Conservation (phyloP, 148 eudicot genomes). For the Rhododendron molle region DNA sequence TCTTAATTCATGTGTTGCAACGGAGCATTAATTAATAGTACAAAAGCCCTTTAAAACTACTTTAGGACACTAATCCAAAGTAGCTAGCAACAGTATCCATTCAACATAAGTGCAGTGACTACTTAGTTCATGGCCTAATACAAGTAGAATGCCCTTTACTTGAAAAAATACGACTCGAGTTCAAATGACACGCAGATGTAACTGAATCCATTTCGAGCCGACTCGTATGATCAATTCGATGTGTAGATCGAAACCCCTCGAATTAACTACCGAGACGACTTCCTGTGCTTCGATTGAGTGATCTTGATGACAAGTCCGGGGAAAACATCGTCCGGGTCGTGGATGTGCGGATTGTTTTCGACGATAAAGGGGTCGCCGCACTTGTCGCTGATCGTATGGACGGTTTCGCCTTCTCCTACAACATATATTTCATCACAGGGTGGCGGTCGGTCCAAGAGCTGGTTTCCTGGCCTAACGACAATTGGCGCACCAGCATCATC, state of each 20-base stretch:
- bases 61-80: background rate
- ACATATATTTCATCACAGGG: conserved; percentile 58
- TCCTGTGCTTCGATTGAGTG: conserved; percentile 1
- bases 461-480: background rate
- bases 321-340: conserved; percentile 45
- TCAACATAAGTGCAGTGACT: too few species aligned
- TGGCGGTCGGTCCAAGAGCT: background rate
- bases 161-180: too few species aligned
- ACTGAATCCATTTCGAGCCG: too few species aligned
- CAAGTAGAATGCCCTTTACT: too few species aligned
- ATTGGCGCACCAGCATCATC: background rate
- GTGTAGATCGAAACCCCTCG: background rate
- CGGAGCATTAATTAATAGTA: too few species aligned
- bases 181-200: too few species aligned
- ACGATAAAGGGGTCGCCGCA: conserved; percentile 52
- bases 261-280: background rate
- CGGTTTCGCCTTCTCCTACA: conserved; percentile 55
- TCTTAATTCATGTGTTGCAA: background rate
- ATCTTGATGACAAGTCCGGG: conserved; percentile 53
- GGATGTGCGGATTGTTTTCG: conserved; percentile 45
- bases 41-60: background rate
- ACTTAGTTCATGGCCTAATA: too few species aligned
- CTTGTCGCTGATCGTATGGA: conserved; percentile 53
- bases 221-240: too few species aligned
- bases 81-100: background rate